phyloP scores from a whole-genome alignment of 306 rosid species.

The Alnus rubra region DNA sequence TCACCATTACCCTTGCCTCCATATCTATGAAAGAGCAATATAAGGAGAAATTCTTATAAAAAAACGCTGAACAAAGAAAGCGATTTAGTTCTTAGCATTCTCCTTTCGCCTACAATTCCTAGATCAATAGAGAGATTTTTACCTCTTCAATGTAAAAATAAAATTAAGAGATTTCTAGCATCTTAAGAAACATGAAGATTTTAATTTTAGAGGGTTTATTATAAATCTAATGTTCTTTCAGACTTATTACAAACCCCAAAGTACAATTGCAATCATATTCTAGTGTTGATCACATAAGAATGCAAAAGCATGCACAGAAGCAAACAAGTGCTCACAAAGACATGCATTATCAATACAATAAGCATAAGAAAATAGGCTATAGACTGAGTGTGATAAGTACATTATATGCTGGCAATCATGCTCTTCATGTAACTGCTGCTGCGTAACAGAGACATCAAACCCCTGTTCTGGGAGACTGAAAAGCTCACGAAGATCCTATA shows the following conservation, averaged over 20 bases:
- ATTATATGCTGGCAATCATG: conserved; percentile 66
- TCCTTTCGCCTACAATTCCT: too few relatives aligned
- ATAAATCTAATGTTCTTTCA: not conserved
- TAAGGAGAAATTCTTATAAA: not conserved
- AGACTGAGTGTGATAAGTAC: conserved; percentile 38
- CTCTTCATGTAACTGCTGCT: conserved; percentile 78
- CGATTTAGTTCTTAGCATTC: too few relatives aligned
- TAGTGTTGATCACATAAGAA: not conserved
- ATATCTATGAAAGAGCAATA: not conserved
- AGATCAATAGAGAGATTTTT: not conserved
- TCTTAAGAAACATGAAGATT: not conserved
- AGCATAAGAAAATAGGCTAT: not conserved
- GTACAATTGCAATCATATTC: not conserved
- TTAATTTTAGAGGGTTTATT: not conserved
- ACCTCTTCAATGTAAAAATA: not conserved
- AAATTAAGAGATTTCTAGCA: not conserved
- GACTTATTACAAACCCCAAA: not conserved
- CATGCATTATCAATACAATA: not conserved
- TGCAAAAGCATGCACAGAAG: not conserved
- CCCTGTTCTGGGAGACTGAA: conserved; percentile 90
- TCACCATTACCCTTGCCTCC: not conserved
- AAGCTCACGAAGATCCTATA: conserved; percentile 89
- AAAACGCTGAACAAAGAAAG: not conserved
- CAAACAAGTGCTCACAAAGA: not conserved
- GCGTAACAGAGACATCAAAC: conserved; percentile 89